phyloP scores from a whole-genome alignment of 164 flowering plant species.

The Vitis amurensis region DNA sequence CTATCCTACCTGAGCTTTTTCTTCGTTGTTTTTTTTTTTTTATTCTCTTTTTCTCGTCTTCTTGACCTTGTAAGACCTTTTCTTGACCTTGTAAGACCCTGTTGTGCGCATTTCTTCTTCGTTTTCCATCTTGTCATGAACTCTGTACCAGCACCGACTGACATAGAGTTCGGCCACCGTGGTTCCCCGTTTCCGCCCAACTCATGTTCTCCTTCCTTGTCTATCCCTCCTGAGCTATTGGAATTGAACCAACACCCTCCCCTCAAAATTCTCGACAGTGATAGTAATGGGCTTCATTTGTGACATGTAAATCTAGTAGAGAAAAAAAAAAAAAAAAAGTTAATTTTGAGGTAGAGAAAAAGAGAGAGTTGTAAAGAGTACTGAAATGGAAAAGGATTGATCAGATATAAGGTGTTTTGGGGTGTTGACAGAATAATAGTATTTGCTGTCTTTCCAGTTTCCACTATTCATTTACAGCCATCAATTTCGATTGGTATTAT shows the following conservation, averaged over 20 bases:
- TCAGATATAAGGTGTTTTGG: neutral
- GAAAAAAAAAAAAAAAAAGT: neutral
- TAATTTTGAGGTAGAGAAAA: neutral
- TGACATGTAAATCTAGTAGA: no score
- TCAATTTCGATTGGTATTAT: slow-evolving; percentile 21
- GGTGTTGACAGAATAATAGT: neutral
- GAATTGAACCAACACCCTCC: neutral
- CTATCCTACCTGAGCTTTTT: slow-evolving; percentile 89
- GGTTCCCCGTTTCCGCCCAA: slow-evolving; percentile 26
- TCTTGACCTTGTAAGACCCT: slow-evolving; percentile 97
- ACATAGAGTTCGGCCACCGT: slow-evolving; percentile 1
- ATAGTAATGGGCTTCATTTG: no score
- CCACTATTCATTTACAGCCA: slow-evolving; percentile 14
- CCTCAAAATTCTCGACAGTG: neutral
- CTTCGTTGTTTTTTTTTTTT: neutral
- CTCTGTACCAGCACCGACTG: slow-evolving; percentile 6
- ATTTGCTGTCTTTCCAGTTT: neutral
- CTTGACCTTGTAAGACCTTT: slow-evolving; percentile 97
- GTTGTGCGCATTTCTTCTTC: neutral
- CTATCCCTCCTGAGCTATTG: slow-evolving; percentile 94
- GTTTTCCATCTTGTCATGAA: neutral
- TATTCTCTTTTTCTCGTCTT: slow-evolving; percentile 26
- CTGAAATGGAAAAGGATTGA: neutral
- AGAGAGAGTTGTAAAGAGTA: neutral
- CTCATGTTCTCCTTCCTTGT: slow-evolving; percentile 62